Conservation (phyloP, 495 filamentous ascomycete species). For the Aspergillus baeticus region DNA sequence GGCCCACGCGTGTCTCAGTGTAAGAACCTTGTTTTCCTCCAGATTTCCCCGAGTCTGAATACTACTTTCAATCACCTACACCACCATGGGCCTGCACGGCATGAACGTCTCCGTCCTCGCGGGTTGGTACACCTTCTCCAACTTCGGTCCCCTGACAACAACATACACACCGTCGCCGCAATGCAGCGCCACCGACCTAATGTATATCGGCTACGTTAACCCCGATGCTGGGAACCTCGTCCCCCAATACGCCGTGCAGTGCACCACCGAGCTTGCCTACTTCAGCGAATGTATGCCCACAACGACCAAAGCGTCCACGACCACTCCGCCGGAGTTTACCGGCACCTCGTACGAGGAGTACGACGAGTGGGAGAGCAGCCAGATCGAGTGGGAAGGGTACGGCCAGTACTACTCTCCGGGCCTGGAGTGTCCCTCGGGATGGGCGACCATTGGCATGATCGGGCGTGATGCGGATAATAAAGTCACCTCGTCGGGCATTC, state of each 20-base stretch:
- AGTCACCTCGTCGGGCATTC: neutral
- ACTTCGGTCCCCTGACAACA: constrained; percentile 6
- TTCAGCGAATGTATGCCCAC: neutral
- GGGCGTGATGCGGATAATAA: neutral
- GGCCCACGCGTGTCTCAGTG: too few relatives aligned
- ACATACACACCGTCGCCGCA: neutral
- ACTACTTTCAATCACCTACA: too few relatives aligned
- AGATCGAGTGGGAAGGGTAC: neutral
- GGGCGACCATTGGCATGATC: constrained; percentile 1
- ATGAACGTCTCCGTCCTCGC: neutral
- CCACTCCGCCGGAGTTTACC: neutral
- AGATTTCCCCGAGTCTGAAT: too few relatives aligned
- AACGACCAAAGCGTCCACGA: neutral
- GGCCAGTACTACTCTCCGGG: constrained; percentile 5
- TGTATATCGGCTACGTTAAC: neutral
- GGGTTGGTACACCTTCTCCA: constrained; percentile 5
- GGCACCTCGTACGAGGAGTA: neutral
- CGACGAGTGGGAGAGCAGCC: neutral
- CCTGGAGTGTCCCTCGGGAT: constrained; percentile 6
- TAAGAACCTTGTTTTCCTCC: too few relatives aligned
- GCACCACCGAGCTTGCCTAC: neutral
- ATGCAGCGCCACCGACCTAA: neutral
- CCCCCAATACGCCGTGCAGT: neutral
- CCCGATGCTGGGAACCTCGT: neutral
- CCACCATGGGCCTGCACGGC: neutral